Conservation (phyloP, 2,329 filamentous ascomycete species). For the Diaporthe capsici region DNA sequence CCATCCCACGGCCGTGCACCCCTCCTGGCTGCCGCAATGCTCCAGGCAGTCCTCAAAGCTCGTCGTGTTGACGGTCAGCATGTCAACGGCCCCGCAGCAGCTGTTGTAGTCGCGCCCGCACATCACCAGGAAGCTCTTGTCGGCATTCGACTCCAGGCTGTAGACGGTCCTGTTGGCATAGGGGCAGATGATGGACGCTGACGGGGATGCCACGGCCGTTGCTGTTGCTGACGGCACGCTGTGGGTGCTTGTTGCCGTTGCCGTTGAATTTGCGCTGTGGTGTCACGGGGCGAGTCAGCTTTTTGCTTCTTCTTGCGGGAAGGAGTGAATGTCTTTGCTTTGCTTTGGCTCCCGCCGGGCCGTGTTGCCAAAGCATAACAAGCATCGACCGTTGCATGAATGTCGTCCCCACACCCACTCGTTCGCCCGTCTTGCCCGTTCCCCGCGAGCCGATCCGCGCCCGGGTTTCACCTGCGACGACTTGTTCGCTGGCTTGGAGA, state of each 20-base stretch:
- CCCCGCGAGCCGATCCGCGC: constrained; percentile 23
- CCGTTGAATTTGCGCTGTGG: constrained; percentile 1
- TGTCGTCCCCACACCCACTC: background rate
- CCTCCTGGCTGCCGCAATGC: constrained; percentile 47
- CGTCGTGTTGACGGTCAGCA: constrained; percentile 45
- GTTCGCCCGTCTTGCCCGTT: background rate
- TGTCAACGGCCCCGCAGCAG: constrained; percentile 48
- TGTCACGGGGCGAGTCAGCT: background rate
- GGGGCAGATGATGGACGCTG: constrained; percentile 48
- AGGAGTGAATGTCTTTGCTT: background rate
- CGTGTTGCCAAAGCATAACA: constrained; percentile 1
- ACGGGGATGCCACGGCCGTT: constrained; percentile 29
- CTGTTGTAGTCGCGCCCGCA: constrained; percentile 55
- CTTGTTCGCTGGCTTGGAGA: background rate
- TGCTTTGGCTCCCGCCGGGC: background rate
- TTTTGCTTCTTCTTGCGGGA: background rate
- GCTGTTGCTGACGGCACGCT: constrained; percentile 40
- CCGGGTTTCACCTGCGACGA: constrained; percentile 20
- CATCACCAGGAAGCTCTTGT: constrained; percentile 49
- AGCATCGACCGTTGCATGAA: constrained; percentile 13
- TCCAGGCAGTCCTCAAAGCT: constrained; percentile 52
- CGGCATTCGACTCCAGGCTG: constrained; percentile 35
- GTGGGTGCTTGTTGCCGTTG: constrained; percentile 25
- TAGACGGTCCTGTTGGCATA: constrained; percentile 53
- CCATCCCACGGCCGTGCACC: constrained; percentile 54